These are phyloP conservation scores for Fraxinus nigra DNA, from an alignment of 305 asterid species.

Conservation along the genomic window DNA sequence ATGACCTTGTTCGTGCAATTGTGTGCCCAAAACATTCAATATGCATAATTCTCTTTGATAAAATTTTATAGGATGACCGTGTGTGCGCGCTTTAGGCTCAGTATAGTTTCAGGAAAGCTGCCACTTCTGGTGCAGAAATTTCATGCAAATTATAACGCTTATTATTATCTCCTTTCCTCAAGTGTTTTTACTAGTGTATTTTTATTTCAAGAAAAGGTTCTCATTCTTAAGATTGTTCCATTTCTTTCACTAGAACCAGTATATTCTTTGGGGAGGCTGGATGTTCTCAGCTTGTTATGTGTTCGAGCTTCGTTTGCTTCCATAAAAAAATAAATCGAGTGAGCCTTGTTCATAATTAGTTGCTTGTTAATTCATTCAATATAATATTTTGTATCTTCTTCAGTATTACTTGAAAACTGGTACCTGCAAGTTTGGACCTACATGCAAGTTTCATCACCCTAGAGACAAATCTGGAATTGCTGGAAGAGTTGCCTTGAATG, in stretches of 20 bases:
- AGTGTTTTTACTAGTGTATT: background rate
- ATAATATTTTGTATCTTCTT: constrained; percentile 21
- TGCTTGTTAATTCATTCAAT: constrained; percentile 23
- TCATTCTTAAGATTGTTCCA: constrained; percentile 1
- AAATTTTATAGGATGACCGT: background rate
- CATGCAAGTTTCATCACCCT: constrained; percentile 98
- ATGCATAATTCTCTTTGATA: background rate
- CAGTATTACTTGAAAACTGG: constrained; percentile 96
- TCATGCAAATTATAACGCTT: background rate
- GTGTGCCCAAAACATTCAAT: background rate
- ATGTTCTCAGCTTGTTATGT: background rate
- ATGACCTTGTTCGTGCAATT: background rate
- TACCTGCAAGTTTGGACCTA: constrained; percentile 94
- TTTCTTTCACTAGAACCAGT: background rate
- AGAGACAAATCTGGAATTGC: constrained; percentile 87
- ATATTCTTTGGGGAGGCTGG: background rate
- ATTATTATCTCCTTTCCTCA: background rate
- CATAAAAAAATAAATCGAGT: background rate
- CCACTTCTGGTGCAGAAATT: background rate
- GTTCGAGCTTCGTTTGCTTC: background rate
- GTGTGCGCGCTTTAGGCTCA: background rate
- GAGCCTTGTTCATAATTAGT: constrained; percentile 11
- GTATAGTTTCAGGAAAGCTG: background rate
- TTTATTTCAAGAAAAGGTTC: background rate
- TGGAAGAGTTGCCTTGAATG: constrained; percentile 83